A percentile compares a stretch with the other conserved stretches of the same genome.
Conservation (phyloP, 176 grass and related monocot genomes). For the Oryza brachyantha region DNA sequence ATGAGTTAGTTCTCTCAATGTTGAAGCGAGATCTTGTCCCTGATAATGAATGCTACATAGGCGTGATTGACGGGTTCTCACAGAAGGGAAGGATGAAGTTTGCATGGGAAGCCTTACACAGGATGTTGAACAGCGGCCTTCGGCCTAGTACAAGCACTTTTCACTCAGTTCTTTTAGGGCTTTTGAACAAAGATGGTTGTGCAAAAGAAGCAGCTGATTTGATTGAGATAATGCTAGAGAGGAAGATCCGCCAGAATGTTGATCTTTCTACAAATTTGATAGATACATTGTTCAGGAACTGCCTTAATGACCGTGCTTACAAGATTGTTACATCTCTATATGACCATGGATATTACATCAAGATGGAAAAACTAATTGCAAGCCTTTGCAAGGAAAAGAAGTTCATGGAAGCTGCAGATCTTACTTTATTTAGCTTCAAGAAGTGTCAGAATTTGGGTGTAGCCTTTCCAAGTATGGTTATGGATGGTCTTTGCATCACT, state of each 20-base stretch:
- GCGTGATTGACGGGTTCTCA: slow-evolving; percentile 63
- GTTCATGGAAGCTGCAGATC: slow-evolving; percentile 62
- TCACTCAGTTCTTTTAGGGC: slow-evolving; percentile 65
- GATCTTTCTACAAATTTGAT: slow-evolving; percentile 65
- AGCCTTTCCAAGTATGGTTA: slow-evolving; percentile 32
- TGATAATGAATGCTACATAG: slow-evolving; percentile 61
- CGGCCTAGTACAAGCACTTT: slow-evolving; percentile 69
- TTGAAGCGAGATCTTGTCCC: slow-evolving; percentile 70
- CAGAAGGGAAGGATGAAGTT: slow-evolving; percentile 52
- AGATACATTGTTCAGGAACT: slow-evolving; percentile 46
- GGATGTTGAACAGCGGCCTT: slow-evolving; percentile 76
- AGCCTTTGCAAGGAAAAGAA: slow-evolving; percentile 53
- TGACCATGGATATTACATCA: slow-evolving; percentile 70
- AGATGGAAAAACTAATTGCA: slow-evolving; percentile 64
- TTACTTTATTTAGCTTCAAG: slow-evolving; percentile 67
- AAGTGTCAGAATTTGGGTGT: slow-evolving; percentile 40
- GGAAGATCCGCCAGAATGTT: slow-evolving; percentile 67
- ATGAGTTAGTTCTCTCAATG: slow-evolving; percentile 71
- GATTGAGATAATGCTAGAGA: slow-evolving; percentile 68
- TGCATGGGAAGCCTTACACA: slow-evolving; percentile 63
- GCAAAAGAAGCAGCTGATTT: slow-evolving; percentile 68
- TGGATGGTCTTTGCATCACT: slow-evolving; percentile 65
- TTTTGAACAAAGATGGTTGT: slow-evolving; percentile 58
- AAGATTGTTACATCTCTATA: slow-evolving; percentile 49
- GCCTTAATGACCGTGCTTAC: slow-evolving; percentile 49